Conservation (phyloP, 768 basidiomycete species). For the Boletus coccyginus region DNA sequence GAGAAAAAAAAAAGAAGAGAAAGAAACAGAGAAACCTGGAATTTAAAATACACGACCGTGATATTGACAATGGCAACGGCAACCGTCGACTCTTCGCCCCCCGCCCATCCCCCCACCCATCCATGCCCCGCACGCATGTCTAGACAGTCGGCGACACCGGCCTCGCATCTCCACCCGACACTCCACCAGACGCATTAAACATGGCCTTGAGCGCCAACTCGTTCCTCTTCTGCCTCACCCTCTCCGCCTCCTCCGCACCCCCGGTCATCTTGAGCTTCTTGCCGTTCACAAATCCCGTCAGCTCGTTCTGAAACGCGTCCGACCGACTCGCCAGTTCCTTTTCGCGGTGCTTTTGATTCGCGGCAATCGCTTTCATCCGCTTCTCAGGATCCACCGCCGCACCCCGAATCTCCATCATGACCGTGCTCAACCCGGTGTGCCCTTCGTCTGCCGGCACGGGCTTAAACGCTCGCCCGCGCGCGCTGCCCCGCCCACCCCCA, state of each 20-base stretch:
- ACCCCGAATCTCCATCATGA: conserved; percentile 89
- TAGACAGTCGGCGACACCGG: conserved; percentile 8
- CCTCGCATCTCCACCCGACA: conserved; percentile 1
- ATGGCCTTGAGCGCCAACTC: conserved; percentile 87
- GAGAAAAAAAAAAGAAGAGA: no score
- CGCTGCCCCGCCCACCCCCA: conserved; percentile 39
- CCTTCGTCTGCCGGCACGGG: conserved; percentile 67
- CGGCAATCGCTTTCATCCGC: conserved; percentile 90
- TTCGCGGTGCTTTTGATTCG: conserved; percentile 77
- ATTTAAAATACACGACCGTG: neutral
- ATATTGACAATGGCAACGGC: neutral
- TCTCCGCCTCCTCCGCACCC: conserved; percentile 87
- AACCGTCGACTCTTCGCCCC: neutral
- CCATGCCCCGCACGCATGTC: neutral
- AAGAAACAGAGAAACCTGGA: neutral
- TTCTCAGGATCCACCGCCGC: conserved; percentile 78
- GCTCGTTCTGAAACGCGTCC: conserved; percentile 83
- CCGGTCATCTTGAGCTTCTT: conserved; percentile 96
- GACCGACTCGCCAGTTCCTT: conserved; percentile 67
- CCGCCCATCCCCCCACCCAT: neutral
- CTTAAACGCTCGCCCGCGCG: conserved; percentile 49
- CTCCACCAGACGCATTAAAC: conserved; percentile 46
- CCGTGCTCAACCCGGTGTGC: conserved; percentile 63
- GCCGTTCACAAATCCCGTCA: conserved; percentile 80
- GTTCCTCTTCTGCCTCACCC: conserved; percentile 80